These are phyloP conservation scores for Clonostachys rosea DNA, from an alignment of 2,329 filamentous ascomycete genomes.

Conservation along the genomic window DNA sequence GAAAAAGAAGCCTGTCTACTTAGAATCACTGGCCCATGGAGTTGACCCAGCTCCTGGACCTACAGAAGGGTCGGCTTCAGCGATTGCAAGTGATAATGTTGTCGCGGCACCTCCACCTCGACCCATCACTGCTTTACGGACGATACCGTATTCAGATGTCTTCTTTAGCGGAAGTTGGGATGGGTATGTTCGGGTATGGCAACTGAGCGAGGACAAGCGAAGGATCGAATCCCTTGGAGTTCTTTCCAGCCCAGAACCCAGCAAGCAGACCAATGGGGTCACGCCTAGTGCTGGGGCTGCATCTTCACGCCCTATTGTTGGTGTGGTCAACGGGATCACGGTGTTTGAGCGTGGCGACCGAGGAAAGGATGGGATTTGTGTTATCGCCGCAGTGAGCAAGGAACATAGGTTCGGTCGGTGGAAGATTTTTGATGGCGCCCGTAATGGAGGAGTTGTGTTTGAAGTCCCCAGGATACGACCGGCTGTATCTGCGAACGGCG, in stretches of 20 bases:
- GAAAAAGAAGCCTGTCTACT: conserved; percentile 91
- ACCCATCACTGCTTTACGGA: conserved; percentile 85
- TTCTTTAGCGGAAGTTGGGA: conserved; percentile 91
- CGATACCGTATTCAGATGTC: conserved; percentile 85
- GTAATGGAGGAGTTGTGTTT: conserved; percentile 84
- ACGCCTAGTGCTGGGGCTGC: conserved; percentile 9
- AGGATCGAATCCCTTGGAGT: conserved; percentile 69
- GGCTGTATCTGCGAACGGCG: background rate
- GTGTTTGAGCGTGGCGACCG: conserved; percentile 80
- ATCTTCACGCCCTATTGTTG: conserved; percentile 43
- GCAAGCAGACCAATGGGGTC: conserved; percentile 12
- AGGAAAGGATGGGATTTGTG: conserved; percentile 71
- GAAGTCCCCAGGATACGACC: conserved; percentile 57
- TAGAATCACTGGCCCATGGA: conserved; percentile 77
- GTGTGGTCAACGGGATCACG: conserved; percentile 83
- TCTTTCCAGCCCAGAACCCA: conserved; percentile 38
- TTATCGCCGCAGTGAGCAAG: conserved; percentile 82
- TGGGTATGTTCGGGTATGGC: conserved; percentile 82
- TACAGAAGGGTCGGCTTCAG: conserved; percentile 61
- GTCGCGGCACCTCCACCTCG: conserved; percentile 64
- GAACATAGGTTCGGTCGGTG: conserved; percentile 84
- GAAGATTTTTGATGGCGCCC: conserved; percentile 59
- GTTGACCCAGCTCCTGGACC: conserved; percentile 67
- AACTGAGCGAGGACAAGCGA: conserved; percentile 76
- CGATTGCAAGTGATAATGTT: conserved; percentile 33